Base-by-base conservation (phyloP, 2,329 filamentous ascomycete genomes). In the Fusarium equiseti region DNA sequence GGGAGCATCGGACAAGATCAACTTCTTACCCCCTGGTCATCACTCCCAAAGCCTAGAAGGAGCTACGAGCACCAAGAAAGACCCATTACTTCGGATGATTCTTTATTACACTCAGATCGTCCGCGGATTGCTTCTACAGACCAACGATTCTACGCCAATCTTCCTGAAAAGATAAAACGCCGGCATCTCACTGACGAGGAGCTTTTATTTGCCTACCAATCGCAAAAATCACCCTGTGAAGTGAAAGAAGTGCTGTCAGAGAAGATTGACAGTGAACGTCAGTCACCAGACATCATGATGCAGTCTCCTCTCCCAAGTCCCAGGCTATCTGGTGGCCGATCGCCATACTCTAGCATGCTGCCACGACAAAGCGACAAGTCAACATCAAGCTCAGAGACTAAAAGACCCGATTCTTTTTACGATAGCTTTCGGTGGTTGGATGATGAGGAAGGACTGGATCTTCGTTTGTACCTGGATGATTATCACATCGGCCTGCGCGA, bases 341-440 rank as follows among this genome's bases (percentile, higher is more conserved):
- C 73, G 7, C 68, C 71, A 6, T 51, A 73, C 43, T 72, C 71
- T 42, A 77, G 60, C 32, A 79, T 80, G 72, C 71, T 73, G 26
- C 64, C 70, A 7, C 70, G 68, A 15, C 61, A 72, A 20, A 55
- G 54, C 22, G 72, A 76, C 26, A 68, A 70, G 53, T 51, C 63
- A 26, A 59, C 50, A 27, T 52, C 55, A 26, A 65, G 61, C 22
- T 53, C 71, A 26, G 73, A 72, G 32, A 68, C 68, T 7, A 73
- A 72, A 31, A 76, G 86, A 72, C 80, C 86, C 38, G 84, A 88
- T 53, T 86, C 87, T 2, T 83, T 92, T 61, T 88, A 89, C 52
- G 89, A 93, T 66, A 90, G 86, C 76, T 91, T 94, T 71, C 86
- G 89, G 51, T 93, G 91, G 91, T 82, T 94, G 27, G 91, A 94